Evolutionary conservation across 345 rosid species (phyloP), one percentile per base, ranked within the genome.

Genomic region (Eucalyptus pumila): DNA sequence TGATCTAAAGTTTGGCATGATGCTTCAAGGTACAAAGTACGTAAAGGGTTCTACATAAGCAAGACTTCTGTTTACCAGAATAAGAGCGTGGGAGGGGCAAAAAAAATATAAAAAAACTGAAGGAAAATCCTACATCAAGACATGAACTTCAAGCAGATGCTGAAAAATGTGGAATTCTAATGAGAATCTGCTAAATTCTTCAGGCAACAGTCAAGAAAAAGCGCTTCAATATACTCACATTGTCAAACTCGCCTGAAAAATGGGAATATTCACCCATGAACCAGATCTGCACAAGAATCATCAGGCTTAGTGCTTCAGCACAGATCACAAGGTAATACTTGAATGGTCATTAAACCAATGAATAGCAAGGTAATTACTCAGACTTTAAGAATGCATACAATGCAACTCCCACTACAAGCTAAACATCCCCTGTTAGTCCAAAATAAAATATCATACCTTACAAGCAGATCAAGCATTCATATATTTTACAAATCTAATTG

Each of bases 211-310:
- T 72, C 14, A 72, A 72, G 81, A 72, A 37, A 34, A 72, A 72
- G 81, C 47, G 21, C 60, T 52, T 45, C 45, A 88, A 88, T 83
- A 87, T 65, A 40, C 97, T 93, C 92, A 96, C 98, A 89, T 91
- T 96, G 88, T 96, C 97, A 87, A 96, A 95, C 88, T 95, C 98
- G 87, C 91, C 93, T 9, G 97, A 94, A 72, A 96, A 94, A 87
- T 96, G 97, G 85, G 96, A 95, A 90, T 95, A 93, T 90, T 94
- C 95, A 32, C 98, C 95, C 98, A 94, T 96, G 90, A 96, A 94
- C 94, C 94, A 91, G 87, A 96, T 91, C 98, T 96, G 83, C 92
- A 96, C 60, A 93, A 86, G 24, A 88, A 92, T 87, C 49, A 88
- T 67, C 86, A 81, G 45, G 44, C 44, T 51, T 23, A 51, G 65